Percentiles rank a stretch among this genome's conserved stretches.
Conservation (phyloP, 257 asterid genomes). For the Ballota nigra region DNA sequence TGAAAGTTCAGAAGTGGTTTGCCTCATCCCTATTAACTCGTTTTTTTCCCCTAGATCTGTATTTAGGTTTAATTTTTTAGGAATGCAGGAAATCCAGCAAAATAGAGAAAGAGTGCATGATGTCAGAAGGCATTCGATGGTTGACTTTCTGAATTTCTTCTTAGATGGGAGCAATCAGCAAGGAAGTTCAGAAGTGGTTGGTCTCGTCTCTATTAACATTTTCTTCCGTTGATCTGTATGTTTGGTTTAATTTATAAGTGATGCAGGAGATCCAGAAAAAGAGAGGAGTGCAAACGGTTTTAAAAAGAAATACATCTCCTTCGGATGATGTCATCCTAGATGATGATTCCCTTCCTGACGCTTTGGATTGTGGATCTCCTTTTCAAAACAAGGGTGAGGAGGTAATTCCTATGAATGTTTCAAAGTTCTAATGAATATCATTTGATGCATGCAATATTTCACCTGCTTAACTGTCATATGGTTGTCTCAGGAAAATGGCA, state of each 20-base stretch:
- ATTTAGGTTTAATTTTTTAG: conserved; percentile 11
- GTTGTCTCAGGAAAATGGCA: conserved; percentile 54
- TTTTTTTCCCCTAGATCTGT: conserved; percentile 2
- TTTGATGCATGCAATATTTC: conserved; percentile 22
- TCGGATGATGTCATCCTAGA: conserved; percentile 40
- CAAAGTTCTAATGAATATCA: conserved; percentile 7
- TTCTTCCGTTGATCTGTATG: conserved; percentile 8
- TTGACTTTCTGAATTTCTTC: conserved; percentile 62
- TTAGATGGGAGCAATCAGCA: conserved; percentile 39
- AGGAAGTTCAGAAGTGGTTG: conserved; percentile 44
- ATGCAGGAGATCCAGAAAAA: conserved; percentile 36
- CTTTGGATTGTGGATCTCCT: conserved; percentile 38
- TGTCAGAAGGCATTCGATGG: conserved; percentile 52
- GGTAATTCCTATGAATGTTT: conserved; percentile 36
- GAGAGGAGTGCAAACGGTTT: conserved; percentile 20
- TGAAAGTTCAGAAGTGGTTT: conserved; percentile 49
- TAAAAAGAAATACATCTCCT: conserved; percentile 27
- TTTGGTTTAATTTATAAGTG: conserved; percentile 1
- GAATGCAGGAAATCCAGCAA: conserved; percentile 34
- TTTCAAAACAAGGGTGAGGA: conserved; percentile 55
- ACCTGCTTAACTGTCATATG: conserved; percentile 16
- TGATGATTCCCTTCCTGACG: conserved; percentile 47
- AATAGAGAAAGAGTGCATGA: conserved; percentile 29
- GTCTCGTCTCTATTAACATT: conserved; percentile 4
- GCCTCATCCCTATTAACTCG: conserved; percentile 23